phyloP scores from a whole-genome alignment of 352 stramenopile genomes.

The Pythium vanterpoolii region DNA sequence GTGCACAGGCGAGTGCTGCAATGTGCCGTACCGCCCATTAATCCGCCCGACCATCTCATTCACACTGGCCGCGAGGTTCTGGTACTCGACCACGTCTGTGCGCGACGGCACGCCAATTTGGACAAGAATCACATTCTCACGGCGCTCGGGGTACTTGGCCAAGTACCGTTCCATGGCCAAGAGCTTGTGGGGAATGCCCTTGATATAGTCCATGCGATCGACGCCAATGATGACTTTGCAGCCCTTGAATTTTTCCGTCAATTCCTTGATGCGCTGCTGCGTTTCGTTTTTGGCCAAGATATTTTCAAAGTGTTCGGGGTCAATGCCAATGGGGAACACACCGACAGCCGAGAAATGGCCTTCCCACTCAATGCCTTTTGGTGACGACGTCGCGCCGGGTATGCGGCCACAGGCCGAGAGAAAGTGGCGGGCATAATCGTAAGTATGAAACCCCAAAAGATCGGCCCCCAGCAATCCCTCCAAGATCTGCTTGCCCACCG shows the following conservation, averaged over 20 bases:
- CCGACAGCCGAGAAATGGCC: slow-evolving; percentile 81
- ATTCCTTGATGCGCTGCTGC: slow-evolving; percentile 56
- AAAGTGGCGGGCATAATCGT: slow-evolving; percentile 86
- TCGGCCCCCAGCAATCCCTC: slow-evolving; percentile 79
- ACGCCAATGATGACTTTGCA: slow-evolving; percentile 86
- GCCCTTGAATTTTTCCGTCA: slow-evolving; percentile 58
- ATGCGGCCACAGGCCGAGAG: slow-evolving; percentile 73
- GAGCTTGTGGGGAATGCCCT: slow-evolving; percentile 85
- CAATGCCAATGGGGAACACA: slow-evolving; percentile 84
- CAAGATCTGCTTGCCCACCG: slow-evolving; percentile 73
- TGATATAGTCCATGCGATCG: slow-evolving; percentile 86
- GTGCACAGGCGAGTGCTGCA: slow-evolving; percentile 86
- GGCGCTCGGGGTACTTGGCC: slow-evolving; percentile 78
- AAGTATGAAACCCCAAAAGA: slow-evolving; percentile 84
- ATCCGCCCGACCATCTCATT: slow-evolving; percentile 89
- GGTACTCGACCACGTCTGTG: slow-evolving; percentile 82
- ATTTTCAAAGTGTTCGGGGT: slow-evolving; percentile 79
- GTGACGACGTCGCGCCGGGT: slow-evolving; percentile 64
- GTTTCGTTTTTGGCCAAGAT: slow-evolving; percentile 47
- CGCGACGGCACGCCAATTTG: slow-evolving; percentile 93
- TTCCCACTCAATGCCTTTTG: slow-evolving; percentile 76
- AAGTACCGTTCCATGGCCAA: slow-evolving; percentile 87
- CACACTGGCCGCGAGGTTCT: slow-evolving; percentile 73
- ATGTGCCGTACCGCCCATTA: slow-evolving; percentile 81
- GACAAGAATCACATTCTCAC: slow-evolving; percentile 91